phyloP scores from a whole-genome alignment of 1,284 basidiomycete species.

The Ceratobasidium sp. region DNA sequence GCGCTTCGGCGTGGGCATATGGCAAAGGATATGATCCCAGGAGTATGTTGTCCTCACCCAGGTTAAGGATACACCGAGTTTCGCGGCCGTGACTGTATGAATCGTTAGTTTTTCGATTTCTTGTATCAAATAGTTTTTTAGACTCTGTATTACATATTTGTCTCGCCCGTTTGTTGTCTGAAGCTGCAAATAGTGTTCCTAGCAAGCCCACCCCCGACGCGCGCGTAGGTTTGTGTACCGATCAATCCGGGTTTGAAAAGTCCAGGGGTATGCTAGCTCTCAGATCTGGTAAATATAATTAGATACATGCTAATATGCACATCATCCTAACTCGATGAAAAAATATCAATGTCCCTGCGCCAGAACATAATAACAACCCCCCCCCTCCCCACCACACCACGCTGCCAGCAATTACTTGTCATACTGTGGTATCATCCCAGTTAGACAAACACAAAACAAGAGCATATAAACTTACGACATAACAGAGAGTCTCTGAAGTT shows the following conservation, averaged over 20 bases:
- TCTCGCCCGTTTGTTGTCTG: no score
- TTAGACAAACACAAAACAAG: neutral
- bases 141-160: no score
- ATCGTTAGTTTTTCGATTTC: neutral
- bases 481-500: constrained; percentile 32
- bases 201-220: no score
- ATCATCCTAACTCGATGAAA: neutral
- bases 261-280: neutral
- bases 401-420: constrained; percentile 18
- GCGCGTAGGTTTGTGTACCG: constrained; percentile 45
- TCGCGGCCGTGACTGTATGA: neutral
- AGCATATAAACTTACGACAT: constrained; percentile 29
- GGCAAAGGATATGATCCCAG: constrained; percentile 12
- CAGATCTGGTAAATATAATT: neutral
- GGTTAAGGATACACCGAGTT: neutral
- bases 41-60: neutral
- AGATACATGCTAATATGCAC: neutral
- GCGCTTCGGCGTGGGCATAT: constrained; percentile 24
- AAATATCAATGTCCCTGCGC: constrained; percentile 1
- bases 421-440: neutral
- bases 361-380: neutral
- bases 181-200: no score
- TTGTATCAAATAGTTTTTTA: no score
- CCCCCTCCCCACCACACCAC: neutral
- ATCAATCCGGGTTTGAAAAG: neutral